Conservation (phyloP, 2,329 filamentous ascomycete species). For the Aspergillus transmontanensis region DNA sequence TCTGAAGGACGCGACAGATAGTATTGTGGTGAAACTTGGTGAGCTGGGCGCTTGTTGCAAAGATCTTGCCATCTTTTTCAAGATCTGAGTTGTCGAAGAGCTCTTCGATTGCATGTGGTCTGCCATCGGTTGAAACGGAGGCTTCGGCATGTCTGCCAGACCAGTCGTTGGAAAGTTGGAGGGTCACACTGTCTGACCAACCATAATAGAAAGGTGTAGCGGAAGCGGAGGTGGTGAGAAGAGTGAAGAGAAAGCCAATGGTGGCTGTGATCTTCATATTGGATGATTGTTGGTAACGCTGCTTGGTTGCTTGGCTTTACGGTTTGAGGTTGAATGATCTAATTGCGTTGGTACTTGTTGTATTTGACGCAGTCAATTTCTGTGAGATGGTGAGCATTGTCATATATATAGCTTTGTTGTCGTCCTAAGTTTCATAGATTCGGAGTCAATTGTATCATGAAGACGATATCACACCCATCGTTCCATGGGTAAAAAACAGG, state of each 20-base stretch:
- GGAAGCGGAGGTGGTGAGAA: not conserved
- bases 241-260: not conserved
- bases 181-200: not conserved
- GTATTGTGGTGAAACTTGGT: not conserved
- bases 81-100: not conserved
- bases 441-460: slow-evolving; percentile 1
- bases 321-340: not conserved
- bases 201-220: not conserved
- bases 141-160: not conserved
- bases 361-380: accelerated
- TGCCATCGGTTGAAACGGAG: not conserved
- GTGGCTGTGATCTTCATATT: slow-evolving; percentile 1
- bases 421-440: too few relatives aligned
- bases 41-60: slow-evolving; percentile 2
- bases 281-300: not conserved
- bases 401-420: not conserved
- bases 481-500: not conserved
- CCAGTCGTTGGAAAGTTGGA: slow-evolving; percentile 3
- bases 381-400: not conserved
- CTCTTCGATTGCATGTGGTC: not conserved
- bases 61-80: not conserved
- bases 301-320: not conserved
- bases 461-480: not conserved
- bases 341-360: not conserved
- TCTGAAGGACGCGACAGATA: not conserved